Evolutionary conservation across 176 grass and related monocot genomes (phyloP).

Genomic region (Thinopyrum elongatum): DNA sequence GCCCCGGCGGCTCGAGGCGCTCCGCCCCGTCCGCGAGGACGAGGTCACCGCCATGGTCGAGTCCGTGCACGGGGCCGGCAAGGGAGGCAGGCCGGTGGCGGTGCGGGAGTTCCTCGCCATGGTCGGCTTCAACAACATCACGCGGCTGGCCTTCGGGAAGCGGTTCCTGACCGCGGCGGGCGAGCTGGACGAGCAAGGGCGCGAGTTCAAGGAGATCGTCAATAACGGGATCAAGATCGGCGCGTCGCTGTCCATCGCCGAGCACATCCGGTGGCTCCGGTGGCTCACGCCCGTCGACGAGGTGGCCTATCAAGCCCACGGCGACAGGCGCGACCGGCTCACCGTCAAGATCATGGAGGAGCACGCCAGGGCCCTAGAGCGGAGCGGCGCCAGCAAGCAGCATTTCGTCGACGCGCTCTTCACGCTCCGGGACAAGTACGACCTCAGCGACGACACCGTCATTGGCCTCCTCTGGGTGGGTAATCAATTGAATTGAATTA

Average conservation of each 20-base stretch:
- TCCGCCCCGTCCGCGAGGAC: constrained; percentile 72
- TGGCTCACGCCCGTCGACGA: neutral
- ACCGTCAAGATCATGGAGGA: constrained; percentile 20
- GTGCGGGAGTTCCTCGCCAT: neutral
- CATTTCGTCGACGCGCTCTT: constrained; percentile 12
- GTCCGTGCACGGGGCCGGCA: constrained; percentile 45
- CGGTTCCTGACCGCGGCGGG: constrained; percentile 63
- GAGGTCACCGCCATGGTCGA: constrained; percentile 88
- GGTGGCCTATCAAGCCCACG: neutral
- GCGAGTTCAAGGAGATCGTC: constrained; percentile 75
- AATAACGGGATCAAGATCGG: constrained; percentile 69
- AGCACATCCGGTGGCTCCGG: neutral
- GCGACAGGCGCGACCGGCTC: neutral
- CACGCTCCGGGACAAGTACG: neutral
- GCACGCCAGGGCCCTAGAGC: neutral
- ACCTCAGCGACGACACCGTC: constrained; percentile 12
- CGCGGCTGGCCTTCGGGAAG: constrained; percentile 54
- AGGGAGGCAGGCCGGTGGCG: neutral
- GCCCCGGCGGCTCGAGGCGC: constrained; percentile 59
- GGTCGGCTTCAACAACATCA: constrained; percentile 13
- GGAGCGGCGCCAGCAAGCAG: neutral
- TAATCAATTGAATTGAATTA: neutral
- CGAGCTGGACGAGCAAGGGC: constrained; percentile 60
- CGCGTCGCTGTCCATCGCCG: constrained; percentile 29
- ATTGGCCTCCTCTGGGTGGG: constrained; percentile 11